These are phyloP conservation scores for Kodamaea alishanica DNA, from an alignment of 1,139 yeast species.

Conservation along the genomic window DNA sequence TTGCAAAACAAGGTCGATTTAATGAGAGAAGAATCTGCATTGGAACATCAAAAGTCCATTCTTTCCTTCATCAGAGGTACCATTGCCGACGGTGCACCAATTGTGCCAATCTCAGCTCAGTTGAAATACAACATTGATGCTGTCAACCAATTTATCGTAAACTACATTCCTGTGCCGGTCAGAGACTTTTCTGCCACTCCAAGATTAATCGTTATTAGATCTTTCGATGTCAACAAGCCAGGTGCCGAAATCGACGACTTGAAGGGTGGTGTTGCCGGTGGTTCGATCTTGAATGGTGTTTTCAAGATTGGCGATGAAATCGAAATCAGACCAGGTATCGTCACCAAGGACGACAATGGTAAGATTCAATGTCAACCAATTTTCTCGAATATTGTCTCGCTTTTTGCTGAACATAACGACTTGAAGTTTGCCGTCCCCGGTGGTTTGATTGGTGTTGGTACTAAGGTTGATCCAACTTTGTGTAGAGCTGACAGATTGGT, in stretches of 20 bases:
- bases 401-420: conserved; percentile 97
- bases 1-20: conserved; percentile 97
- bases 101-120: conserved; percentile 98
- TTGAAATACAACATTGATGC: conserved; percentile 98
- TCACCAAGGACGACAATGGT: conserved; percentile 89
- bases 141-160: conserved; percentile 93
- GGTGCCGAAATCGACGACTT: conserved; percentile 97
- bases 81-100: conserved; percentile 98
- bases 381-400: conserved; percentile 86
- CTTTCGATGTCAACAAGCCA: conserved; percentile 98
- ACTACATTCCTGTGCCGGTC: conserved; percentile 92
- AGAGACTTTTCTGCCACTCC: conserved; percentile 95
- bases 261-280: conserved; percentile 99
- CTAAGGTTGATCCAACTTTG: conserved; percentile 96
- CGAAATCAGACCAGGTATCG: conserved; percentile 98
- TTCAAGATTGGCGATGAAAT: conserved; percentile 96
- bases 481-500: conserved; percentile 99
- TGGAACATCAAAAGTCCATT: conserved; percentile 92
- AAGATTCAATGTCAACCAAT: conserved; percentile 95
- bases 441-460: conserved; percentile 99
- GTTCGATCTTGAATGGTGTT: conserved; percentile 95
- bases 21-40: conserved; percentile 95
- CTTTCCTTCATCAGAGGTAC: conserved; percentile 94
- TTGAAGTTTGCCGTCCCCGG: conserved; percentile 99
- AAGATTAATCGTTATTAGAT: conserved; percentile 93